These are phyloP conservation scores for Phytophthora multivora DNA, from an alignment of 352 stramenopile genomes.

Conservation along the genomic window DNA sequence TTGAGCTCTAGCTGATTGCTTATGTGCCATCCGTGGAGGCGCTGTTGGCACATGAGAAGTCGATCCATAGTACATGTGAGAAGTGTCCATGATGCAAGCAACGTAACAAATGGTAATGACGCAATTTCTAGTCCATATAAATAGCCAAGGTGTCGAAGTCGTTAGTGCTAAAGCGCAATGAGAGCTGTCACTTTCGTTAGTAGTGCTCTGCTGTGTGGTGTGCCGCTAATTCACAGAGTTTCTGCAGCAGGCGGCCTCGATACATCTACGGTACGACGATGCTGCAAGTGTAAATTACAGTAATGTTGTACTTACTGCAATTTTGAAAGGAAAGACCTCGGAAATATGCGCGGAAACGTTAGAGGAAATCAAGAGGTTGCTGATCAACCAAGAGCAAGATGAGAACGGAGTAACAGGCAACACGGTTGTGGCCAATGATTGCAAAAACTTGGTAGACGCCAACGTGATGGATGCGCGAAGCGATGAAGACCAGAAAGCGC, in stretches of 20 bases:
- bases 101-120: background rate
- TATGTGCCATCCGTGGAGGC: constrained; percentile 21
- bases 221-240: background rate
- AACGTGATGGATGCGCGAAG: constrained; percentile 58
- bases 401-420: constrained; percentile 68
- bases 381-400: constrained; percentile 64
- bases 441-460: constrained; percentile 60
- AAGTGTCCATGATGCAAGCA: constrained; percentile 22
- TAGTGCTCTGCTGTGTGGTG: background rate
- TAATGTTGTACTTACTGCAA: no score
- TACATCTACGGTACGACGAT: constrained; percentile 8
- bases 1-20: constrained; percentile 34
- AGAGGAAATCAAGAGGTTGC: constrained; percentile 49
- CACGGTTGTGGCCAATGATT: constrained; percentile 52
- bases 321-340: constrained; percentile 8
- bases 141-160: constrained; percentile 12
- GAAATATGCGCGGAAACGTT: constrained; percentile 51
- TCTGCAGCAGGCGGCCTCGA: constrained; percentile 12
- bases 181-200: constrained; percentile 1
- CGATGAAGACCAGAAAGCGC: constrained; percentile 59
- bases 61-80: constrained; percentile 18
- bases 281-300: no score
- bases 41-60: constrained; percentile 10
- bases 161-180: constrained; percentile 4
- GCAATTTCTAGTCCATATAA: constrained; percentile 4